Conservation (phyloP, 1,284 basidiomycete species). For the Puccinia coronata region DNA sequence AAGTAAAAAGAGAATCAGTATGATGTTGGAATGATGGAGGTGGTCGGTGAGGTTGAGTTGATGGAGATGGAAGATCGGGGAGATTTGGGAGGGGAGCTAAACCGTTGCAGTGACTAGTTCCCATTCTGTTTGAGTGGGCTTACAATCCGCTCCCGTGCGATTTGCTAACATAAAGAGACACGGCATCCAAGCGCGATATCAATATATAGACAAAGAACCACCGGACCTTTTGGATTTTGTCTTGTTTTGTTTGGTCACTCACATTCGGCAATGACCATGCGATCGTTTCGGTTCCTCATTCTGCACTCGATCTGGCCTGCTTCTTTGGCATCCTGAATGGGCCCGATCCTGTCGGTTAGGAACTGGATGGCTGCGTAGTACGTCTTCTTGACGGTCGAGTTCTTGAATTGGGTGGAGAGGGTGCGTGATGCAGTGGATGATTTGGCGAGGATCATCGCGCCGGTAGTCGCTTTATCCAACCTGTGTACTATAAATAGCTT, state of each 20-base stretch:
- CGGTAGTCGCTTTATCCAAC: constrained; percentile 63
- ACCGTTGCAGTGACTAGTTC: constrained; percentile 36
- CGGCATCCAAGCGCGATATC: too few relatives aligned
- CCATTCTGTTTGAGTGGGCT: constrained; percentile 23
- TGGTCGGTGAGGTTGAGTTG: neutral
- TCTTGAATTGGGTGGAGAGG: constrained; percentile 65
- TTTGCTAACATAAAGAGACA: constrained; percentile 9
- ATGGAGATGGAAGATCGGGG: neutral
- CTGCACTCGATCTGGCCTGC: constrained; percentile 14
- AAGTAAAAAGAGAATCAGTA: neutral
- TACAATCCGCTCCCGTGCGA: constrained; percentile 33
- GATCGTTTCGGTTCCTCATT: constrained; percentile 26
- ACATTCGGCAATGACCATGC: constrained; percentile 36
- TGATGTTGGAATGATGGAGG: neutral
- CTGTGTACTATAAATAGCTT: constrained; percentile 24
- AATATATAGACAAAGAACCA: neutral
- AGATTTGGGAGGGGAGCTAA: constrained; percentile 3
- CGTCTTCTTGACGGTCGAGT: constrained; percentile 64
- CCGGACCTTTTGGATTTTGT: neutral
- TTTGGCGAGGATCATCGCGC: constrained; percentile 66
- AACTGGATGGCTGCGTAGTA: constrained; percentile 71
- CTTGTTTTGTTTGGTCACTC: constrained; percentile 7
- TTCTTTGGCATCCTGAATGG: constrained; percentile 15
- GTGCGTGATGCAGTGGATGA: constrained; percentile 62
- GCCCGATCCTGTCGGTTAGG: constrained; percentile 37